Base-by-base conservation (phyloP, 1,139 yeast species). In the Yamadazyma blattariae region DNA sequence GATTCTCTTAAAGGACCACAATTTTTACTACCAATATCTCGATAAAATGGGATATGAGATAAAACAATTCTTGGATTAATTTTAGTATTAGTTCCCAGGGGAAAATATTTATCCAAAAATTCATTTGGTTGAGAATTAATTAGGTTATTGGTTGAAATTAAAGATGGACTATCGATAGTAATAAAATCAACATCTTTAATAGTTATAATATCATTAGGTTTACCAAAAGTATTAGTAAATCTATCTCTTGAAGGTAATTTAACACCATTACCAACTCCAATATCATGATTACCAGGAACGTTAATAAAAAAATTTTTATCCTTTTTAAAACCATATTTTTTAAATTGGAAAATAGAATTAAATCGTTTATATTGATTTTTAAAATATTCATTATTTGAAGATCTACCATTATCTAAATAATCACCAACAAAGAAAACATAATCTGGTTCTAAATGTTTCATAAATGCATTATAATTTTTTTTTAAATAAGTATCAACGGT, bases 201-300 rank as follows among this genome's bases (percentile, higher is more conserved):
- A 6, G 47, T 41, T 19, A 49, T 37, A 1, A 61, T 40, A 2
- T 42, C 38, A 47, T 76, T 75, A 2, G 72, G 56, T 5, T 45
- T 36, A 3, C 78, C 81, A 50, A 74, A 76, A 18, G 54, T 50
- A 13, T 51, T 35, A 17, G 42, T 44, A 40, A 73, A 76, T 30
- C 80, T 52, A 2, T 51, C 51, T 24, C 72, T 46, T n/a, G 71
- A 55, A 7, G 55, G 47, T 4, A 48, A 14, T 21, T 64, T 62
- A 17, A 76, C 77, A 7, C 69, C 70, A 46, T 74, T 61, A 7
- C 72, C 78, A 53, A 68, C 71, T 1, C 82, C 82, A 26, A 76
- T 67, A 52, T 76, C 82, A 47, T 76, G 82, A 46, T 76, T 76
- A 2, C 82, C 82, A 0, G 80, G 75, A 1, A 72, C 55, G 37